Evolutionary conservation across 805 yeast genomes (phyloP).

Genomic region (Wickerhamomyces alni): DNA sequence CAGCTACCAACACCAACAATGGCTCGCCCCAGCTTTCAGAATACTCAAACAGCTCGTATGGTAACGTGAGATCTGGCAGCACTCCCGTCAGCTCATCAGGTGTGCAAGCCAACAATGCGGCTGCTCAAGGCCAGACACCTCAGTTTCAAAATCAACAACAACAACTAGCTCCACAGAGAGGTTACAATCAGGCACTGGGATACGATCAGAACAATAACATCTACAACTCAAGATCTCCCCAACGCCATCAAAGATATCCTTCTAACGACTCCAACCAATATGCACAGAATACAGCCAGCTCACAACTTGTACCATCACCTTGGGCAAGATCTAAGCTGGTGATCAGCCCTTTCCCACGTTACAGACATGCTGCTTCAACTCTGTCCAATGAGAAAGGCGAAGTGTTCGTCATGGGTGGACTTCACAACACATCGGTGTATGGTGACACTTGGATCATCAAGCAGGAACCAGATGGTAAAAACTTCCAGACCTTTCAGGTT

Average conservation of each 20-base stretch:
- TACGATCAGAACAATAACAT: slow-evolving; percentile 21
- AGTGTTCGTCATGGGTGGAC: slow-evolving; percentile 88
- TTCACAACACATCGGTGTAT: slow-evolving; percentile 85
- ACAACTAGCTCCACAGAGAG: slow-evolving; percentile 2
- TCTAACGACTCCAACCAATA: slow-evolving; percentile 4
- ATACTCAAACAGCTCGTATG: slow-evolving; percentile 12
- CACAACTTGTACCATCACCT: slow-evolving; percentile 34
- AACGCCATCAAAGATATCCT: slow-evolving; percentile 18
- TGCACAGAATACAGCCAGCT: slow-evolving; percentile 17
- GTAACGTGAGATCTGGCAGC: background rate
- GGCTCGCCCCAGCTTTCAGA: slow-evolving; percentile 22
- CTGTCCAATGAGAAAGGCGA: slow-evolving; percentile 75
- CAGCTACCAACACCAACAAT: background rate
- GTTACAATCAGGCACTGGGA: slow-evolving; percentile 6
- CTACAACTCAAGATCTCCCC: slow-evolving; percentile 14
- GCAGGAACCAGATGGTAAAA: slow-evolving; percentile 30
- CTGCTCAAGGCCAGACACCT: slow-evolving; percentile 4
- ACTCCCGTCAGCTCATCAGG: background rate
- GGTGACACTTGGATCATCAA: slow-evolving; percentile 93
- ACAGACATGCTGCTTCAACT: slow-evolving; percentile 83
- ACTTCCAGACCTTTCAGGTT: slow-evolving; percentile 42
- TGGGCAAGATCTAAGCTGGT: slow-evolving; percentile 62
- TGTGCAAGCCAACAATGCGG: background rate
- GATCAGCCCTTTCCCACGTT: slow-evolving; percentile 89
- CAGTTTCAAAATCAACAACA: slow-evolving; percentile 5